Conservation (phyloP, 768 basidiomycete genomes). For the Mycena kentingensis region DNA sequence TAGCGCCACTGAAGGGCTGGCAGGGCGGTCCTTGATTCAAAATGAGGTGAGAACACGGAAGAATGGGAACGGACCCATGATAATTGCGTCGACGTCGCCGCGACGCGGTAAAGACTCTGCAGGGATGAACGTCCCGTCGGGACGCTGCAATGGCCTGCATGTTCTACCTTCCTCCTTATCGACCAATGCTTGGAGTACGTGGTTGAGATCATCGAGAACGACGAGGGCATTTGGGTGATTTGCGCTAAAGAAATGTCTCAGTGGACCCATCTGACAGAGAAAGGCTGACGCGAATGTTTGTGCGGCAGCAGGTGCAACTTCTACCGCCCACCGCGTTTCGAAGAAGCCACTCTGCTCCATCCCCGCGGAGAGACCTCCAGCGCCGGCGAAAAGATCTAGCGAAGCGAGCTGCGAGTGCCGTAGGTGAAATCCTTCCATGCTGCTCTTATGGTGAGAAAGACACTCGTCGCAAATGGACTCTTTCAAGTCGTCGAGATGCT, state of each 20-base stretch:
- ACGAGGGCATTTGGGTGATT: slow-evolving; percentile 8
- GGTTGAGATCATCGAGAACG: slow-evolving; percentile 5
- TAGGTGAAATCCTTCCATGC: background rate
- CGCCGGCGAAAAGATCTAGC: slow-evolving; percentile 28
- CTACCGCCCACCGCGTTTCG: slow-evolving; percentile 51
- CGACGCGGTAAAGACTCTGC: slow-evolving; percentile 5
- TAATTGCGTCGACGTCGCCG: slow-evolving; percentile 1
- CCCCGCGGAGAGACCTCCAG: slow-evolving; percentile 52
- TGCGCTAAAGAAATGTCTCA: background rate
- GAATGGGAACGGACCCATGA: background rate
- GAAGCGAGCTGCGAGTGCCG: background rate
- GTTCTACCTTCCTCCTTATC: slow-evolving; percentile 1
- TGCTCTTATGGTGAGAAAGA: background rate
- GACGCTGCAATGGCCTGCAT: background rate
- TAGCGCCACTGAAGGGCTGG: slow-evolving; percentile 14
- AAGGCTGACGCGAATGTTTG: slow-evolving; percentile 46
- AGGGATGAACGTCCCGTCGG: slow-evolving; percentile 2
- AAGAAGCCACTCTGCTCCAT: slow-evolving; percentile 43
- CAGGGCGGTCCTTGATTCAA: slow-evolving; percentile 6
- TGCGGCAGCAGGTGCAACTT: slow-evolving; percentile 47
- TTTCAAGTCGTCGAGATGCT: background rate
- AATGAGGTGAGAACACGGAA: background rate
- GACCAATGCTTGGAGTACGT: background rate
- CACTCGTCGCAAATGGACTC: background rate
- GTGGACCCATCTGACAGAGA: too few relatives aligned